Evolutionary conservation across 257 asterid genomes (phyloP), one percentile per base, ranked within the genome.

Genomic region (Misopates orontium): DNA sequence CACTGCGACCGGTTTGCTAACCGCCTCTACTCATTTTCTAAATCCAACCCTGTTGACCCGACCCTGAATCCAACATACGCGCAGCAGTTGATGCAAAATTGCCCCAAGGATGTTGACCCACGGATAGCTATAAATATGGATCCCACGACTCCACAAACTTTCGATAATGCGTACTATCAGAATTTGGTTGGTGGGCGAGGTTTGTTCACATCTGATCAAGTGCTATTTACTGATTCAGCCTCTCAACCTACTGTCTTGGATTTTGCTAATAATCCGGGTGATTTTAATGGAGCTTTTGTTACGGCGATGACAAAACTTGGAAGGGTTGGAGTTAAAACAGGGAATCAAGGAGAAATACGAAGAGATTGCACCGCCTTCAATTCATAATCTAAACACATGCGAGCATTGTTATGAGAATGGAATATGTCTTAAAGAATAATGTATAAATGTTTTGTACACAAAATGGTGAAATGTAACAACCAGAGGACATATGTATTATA

Each of bases 161-260:
- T 87, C 11, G 96, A 89, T 73, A 87, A 87, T 56, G 82, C 60
- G 10, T 87, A 81, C 64, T 89, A 21, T 59, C 79, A 82, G 84
- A 80, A 85, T 49, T 78, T 89, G 66, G 81, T 83, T 0, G 80
- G 22, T 13, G 86, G 95, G 61, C 84, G 75, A 71, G 96, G 94
- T n/a, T 15, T 89, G 75, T 77, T 89, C 62, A 68, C 90, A 8
- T 87, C 96, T 9, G 96, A 89, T 73, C 89, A 89, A 79, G 91
- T 71, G 49, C 72, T 89, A 73, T 89, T 81, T 55, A 80, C 86
- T 5, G 77, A 85, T 42, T 59, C 74, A 6, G 80, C 72, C 0
- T 85, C 95, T 0, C 79, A 70, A 40, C 32, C 41, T 5, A 73
- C 83, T 0, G 91, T 89, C 8, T 7, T n/a, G 19, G 79, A 80